phyloP scores from a whole-genome alignment of 768 basidiomycete species.

The Cubamyces sp. region DNA sequence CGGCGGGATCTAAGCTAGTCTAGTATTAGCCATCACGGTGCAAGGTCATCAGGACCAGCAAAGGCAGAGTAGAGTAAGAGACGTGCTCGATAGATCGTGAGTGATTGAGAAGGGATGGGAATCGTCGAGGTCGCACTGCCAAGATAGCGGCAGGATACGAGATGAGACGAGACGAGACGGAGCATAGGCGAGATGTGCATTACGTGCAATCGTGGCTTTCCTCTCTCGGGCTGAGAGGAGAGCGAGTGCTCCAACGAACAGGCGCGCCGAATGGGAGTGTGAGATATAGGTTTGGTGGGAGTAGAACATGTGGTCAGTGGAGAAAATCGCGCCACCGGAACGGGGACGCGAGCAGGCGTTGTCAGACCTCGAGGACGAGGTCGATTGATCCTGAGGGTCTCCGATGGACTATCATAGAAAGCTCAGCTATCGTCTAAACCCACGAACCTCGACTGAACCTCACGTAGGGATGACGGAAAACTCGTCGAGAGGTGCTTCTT shows the following conservation, averaged over 20 bases:
- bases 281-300: too few relatives aligned
- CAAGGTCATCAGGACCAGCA: too few relatives aligned
- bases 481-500: constrained; percentile 50
- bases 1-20: too few relatives aligned
- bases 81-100: too few relatives aligned
- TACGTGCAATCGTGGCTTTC: constrained; percentile 32
- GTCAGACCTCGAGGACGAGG: constrained; percentile 51
- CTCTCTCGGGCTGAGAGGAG: not conserved
- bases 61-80: too few relatives aligned
- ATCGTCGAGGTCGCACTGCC: too few relatives aligned
- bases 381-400: constrained; percentile 47
- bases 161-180: constrained; percentile 6
- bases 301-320: too few relatives aligned
- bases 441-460: constrained; percentile 32
- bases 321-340: constrained; percentile 33
- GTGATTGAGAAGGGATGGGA: too few relatives aligned
- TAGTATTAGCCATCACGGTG: too few relatives aligned
- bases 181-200: constrained; percentile 39
- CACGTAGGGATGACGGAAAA: constrained; percentile 56
- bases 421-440: not conserved
- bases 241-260: constrained; percentile 7
- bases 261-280: not conserved
- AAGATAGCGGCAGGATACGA: constrained; percentile 19
- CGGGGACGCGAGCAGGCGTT: constrained; percentile 37
- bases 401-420: constrained; percentile 38